phyloP scores from a whole-genome alignment of 371 early-diverging fungal genomes.

The Apophysomyces elegans region DNA sequence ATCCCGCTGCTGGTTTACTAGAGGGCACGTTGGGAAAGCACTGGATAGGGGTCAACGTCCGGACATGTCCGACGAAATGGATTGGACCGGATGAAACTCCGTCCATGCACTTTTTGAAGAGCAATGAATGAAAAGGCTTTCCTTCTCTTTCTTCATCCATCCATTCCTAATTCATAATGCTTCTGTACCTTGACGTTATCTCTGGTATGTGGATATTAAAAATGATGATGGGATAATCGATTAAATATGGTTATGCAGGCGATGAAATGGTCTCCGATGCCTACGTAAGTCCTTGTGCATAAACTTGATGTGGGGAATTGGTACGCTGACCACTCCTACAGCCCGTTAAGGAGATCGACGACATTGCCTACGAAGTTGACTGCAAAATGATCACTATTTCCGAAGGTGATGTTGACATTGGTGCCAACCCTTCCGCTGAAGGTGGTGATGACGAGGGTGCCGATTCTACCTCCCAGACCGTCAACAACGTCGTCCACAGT shows the following conservation, averaged over 20 bases:
- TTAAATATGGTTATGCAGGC: slow-evolving; percentile 41
- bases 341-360: slow-evolving; percentile 70
- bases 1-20: background rate
- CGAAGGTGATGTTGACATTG: slow-evolving; percentile 84
- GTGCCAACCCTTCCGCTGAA: slow-evolving; percentile 95
- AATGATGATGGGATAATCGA: background rate
- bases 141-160: slow-evolving; percentile 45
- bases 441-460: slow-evolving; percentile 69
- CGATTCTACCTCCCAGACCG: slow-evolving; percentile 62
- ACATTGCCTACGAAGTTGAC: slow-evolving; percentile 81
- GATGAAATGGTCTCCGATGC: slow-evolving; percentile 95
- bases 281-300: slow-evolving; percentile 50
- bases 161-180: slow-evolving; percentile 40
- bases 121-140: background rate
- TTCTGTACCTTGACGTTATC: slow-evolving; percentile 53
- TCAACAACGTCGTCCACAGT: slow-evolving; percentile 90
- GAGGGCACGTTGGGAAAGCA: background rate
- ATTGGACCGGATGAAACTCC: background rate
- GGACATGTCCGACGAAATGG: slow-evolving; percentile 4
- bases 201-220: slow-evolving; percentile 31
- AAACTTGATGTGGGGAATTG: background rate
- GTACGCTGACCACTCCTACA: slow-evolving; percentile 15
- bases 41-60: background rate
- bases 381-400: slow-evolving; percentile 72
- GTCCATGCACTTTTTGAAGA: background rate